Evolutionary conservation across 805 yeast genomes (phyloP), one percentile per base, ranked within the genome.

Genomic region (Grigorovia yakushimaensis): DNA sequence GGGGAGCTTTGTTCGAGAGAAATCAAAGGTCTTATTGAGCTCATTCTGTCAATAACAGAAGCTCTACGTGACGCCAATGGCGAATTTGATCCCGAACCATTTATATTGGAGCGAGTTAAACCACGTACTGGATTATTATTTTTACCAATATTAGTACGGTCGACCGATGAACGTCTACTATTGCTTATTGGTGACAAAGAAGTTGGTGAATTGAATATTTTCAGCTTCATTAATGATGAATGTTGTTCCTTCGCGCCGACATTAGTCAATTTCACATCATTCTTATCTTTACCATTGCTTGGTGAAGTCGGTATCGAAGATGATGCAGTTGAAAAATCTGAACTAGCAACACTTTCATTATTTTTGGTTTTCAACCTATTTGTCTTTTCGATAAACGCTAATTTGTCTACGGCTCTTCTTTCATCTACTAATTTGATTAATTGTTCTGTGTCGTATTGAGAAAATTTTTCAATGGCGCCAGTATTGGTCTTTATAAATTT

Each of bases 341-440:
- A 6, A 10, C 39, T 21, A 9, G 19, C 21, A 18, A 20, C 18
- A 6, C 18, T 3, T 2, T n/a, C 39, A 19, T 39, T 30, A 15
- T 45, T 48, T 13, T 43, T 36, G 27, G 48, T 43, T 22, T 38
- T 39, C 2, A 11, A 8, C 17, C 10, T 44, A 2, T 39, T 33
- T 40, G 50, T 47, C 39, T 44, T 45, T 23, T 57, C 62, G 27
- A 53, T 21, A 47, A 51, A 49, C 2, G 56, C 43, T 9, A 59
- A 43, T 45, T 53, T 59, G 38, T 64, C 68, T 2, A 56, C 60
- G 7, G 55, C 51, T 41, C 54, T 46, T 42, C 61, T 58, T 39
- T 64, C 68, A n/a, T 53, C 54, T 5, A 58, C 22, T 58, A 62
- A 50, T 21, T 52, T 58, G 1, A 9, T n/a, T 37, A 60, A 18